Conservation (phyloP, 2,329 filamentous ascomycete genomes). For the Monosporascus sp. region DNA sequence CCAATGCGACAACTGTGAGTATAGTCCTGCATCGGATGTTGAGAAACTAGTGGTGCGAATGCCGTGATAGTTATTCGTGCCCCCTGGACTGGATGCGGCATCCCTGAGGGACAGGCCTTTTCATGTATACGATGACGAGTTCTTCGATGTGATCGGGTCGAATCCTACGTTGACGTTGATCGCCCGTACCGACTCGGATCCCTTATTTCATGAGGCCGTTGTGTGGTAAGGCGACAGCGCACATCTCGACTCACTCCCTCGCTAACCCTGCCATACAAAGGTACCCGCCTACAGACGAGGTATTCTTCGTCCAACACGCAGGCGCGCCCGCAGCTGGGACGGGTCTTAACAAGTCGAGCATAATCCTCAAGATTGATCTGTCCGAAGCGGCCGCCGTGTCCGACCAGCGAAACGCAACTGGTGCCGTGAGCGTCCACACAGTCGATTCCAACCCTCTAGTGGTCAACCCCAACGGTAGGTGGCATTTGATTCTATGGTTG, state of each 20-base stretch:
- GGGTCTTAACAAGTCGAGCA: conserved; percentile 43
- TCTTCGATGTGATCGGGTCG: conserved; percentile 43
- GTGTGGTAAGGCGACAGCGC: conserved; percentile 35
- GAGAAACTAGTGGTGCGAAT: conserved; percentile 4
- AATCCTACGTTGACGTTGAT: conserved; percentile 46
- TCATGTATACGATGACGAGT: conserved; percentile 46
- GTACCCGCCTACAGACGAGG: conserved; percentile 41
- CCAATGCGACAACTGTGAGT: conserved; percentile 33
- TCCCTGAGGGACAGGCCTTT: conserved; percentile 34
- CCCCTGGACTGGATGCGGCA: conserved; percentile 36
- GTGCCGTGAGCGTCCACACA: conserved; percentile 35
- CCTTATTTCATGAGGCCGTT: conserved; percentile 51
- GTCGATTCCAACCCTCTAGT: conserved; percentile 39
- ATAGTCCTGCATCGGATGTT: background rate
- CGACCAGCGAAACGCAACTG: conserved; percentile 30
- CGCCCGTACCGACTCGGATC: conserved; percentile 37
- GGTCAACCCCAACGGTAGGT: conserved; percentile 45
- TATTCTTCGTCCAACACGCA: conserved; percentile 51
- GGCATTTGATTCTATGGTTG: too few relatives aligned
- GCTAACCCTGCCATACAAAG: conserved; percentile 14
- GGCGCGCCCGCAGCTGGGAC: conserved; percentile 42
- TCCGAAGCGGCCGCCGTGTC: conserved; percentile 36
- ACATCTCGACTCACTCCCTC: background rate
- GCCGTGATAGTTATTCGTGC: conserved; percentile 31
- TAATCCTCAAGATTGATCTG: conserved; percentile 46